Percentiles rank a stretch among this genome's conserved stretches.
Conservation (phyloP, 2,329 filamentous ascomycete species). For the Didymella pomorum region DNA sequence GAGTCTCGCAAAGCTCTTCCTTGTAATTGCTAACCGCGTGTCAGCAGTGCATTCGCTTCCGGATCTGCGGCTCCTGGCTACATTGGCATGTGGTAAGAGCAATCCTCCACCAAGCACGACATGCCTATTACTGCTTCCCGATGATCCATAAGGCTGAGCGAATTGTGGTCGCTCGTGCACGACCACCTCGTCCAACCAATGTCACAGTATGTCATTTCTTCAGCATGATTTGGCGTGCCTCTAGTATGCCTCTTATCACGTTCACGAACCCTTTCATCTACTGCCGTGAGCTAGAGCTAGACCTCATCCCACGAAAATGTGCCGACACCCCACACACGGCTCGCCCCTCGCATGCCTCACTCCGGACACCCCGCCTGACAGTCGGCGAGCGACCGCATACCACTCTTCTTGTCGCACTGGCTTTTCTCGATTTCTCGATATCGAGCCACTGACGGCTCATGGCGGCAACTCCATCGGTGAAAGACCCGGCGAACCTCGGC, state of each 20-base stretch:
- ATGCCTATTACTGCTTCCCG: not conserved
- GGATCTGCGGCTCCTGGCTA: not conserved
- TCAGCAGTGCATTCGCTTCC: not conserved
- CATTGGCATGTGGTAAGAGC: not conserved
- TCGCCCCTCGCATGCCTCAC: conserved; percentile 14
- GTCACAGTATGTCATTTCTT: not conserved
- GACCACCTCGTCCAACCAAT: not conserved
- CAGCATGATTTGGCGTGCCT: not conserved
- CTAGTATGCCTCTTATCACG: not conserved
- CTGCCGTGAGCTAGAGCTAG: conserved; percentile 3
- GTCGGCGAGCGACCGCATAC: conserved; percentile 11
- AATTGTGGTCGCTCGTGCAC: not conserved
- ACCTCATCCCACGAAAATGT: conserved; percentile 10
- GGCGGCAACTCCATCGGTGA: conserved; percentile 24
- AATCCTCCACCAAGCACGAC: not conserved
- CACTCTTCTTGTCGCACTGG: not conserved
- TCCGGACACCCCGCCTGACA: conserved; percentile 9
- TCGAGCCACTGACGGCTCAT: conserved; percentile 18
- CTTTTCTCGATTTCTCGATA: not conserved
- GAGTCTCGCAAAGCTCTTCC: conserved; percentile 4
- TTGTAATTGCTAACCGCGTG: conserved; percentile 9
- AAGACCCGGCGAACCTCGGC: conserved; percentile 37
- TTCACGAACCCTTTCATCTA: not conserved
- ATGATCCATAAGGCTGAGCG: not conserved
- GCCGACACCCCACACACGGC: conserved; percentile 16